Conservation (phyloP, 2,329 filamentous ascomycete genomes). For the Fusarium caatingaense region DNA sequence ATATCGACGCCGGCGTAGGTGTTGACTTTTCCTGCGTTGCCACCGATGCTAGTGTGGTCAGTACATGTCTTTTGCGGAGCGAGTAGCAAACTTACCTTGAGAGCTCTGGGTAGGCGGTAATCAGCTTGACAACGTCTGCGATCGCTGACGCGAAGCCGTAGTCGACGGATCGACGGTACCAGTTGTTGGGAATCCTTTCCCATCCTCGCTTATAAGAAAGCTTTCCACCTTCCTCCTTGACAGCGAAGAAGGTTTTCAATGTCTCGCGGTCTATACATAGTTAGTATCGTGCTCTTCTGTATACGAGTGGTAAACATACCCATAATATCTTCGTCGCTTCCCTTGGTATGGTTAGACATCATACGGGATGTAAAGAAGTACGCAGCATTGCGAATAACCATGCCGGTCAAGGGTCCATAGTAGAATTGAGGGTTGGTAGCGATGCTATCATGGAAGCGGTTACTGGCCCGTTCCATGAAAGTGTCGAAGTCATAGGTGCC, state of each 20-base stretch:
- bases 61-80: accelerated
- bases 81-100: neutral
- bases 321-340: neutral
- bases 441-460: conserved; percentile 9
- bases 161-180: conserved; percentile 19
- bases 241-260: conserved; percentile 14
- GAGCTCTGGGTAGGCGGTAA: conserved; percentile 20
- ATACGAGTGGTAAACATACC: accelerated
- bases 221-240: conserved; percentile 4
- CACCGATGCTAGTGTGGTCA: conserved; percentile 10
- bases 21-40: conserved; percentile 20
- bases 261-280: neutral
- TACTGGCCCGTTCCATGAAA: neutral
- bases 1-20: conserved; percentile 22
- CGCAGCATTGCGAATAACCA: conserved; percentile 19
- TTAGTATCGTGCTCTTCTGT: accelerated
- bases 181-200: conserved; percentile 23
- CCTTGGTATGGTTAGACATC: conserved; percentile 21
- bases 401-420: conserved; percentile 22
- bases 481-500: conserved; percentile 25
- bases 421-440: conserved; percentile 27
- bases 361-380: conserved; percentile 17
- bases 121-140: neutral
- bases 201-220: conserved; percentile 20
- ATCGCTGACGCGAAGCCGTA: neutral